Percentiles rank a stretch among this genome's conserved stretches.
phyloP scores from a whole-genome alignment of 225 moss, liverwort and hornwort genomes.

The Bryoerythrophyllum caledonicum region DNA sequence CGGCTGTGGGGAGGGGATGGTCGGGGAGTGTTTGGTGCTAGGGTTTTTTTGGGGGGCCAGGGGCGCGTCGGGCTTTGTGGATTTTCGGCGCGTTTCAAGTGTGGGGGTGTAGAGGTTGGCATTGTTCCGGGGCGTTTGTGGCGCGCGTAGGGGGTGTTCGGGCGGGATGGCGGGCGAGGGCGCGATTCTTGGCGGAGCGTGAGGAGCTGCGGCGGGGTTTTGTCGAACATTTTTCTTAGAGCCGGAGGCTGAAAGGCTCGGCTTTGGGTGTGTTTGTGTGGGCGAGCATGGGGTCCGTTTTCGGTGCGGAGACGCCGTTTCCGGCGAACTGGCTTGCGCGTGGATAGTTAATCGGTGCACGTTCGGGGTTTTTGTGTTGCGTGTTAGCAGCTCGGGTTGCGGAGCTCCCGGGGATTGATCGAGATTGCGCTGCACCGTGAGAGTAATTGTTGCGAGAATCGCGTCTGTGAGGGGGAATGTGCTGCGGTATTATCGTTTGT shows the following conservation, averaged over 20 bases:
- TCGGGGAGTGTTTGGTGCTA: background rate
- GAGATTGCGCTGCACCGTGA: background rate
- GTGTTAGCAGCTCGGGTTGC: background rate
- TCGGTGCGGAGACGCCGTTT: background rate
- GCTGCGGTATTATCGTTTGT: no score
- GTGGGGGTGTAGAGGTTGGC: background rate
- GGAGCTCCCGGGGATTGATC: no score
- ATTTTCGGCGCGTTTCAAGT: slow-evolving; percentile 2
- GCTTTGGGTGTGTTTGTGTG: background rate
- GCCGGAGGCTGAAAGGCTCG: background rate
- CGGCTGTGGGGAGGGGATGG: background rate
- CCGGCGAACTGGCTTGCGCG: background rate
- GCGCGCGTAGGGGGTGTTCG: background rate
- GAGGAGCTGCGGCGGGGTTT: background rate
- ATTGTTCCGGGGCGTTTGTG: background rate
- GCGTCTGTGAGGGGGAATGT: background rate
- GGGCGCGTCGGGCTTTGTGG: no score
- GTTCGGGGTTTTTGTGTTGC: background rate
- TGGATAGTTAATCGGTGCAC: background rate
- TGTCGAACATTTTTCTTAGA: background rate
- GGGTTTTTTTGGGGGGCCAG: background rate
- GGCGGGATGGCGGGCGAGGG: background rate
- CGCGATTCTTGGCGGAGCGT: background rate
- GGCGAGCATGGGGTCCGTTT: background rate
- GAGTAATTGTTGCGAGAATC: background rate